Base-by-base conservation (phyloP, 176 grass and related monocot genomes). In the Oryza brachyantha region DNA sequence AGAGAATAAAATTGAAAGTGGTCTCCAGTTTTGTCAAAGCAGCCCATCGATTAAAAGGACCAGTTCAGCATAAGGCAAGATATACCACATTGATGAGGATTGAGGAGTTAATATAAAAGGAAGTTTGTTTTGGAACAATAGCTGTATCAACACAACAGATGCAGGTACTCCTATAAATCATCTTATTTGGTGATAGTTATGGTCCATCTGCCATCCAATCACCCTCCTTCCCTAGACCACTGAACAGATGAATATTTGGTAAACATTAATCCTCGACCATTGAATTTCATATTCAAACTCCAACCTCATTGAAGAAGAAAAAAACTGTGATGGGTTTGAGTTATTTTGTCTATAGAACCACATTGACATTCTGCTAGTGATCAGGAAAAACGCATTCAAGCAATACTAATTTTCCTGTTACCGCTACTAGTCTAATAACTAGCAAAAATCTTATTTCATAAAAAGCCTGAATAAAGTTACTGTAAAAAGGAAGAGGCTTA, bases 401-500 rank as follows among this genome's bases (percentile, higher is more conserved):
- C 62, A 50, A 14, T 50, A 50, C 17, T 7, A 7, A 0, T 21
- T 50, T 16, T 50, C 16, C 16, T 50, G 46, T 50, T 55, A 55
- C 2, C 31, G 1, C 19, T n/a, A 22, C 50, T 8, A n/a, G 50
- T 54, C 50, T n/a, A 54, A 11, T 54, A 16, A 5, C 19, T 8
- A 21, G 50, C 19, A 54, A 8, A 54, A 54, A 54, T 54, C 19
- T 64, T 38, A 73, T 46, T 64, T 50, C 29, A 22, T 46, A 48
- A 24, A 46, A 46, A 50, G 27, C 48, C 24, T 48, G 12, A 25
- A 21, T 27, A 19, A 8, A 73, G 38, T 10, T 46, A 66, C 58
- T 61, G 70, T 19, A 28, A 65, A 67, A 73, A 72, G 52, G 21
- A 76, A 64, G 32, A 60, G 67, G 62, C 40, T 70, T 40, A 59